Evolutionary conservation across 305 asterid genomes (phyloP), one percentile per base, ranked within the genome.

Genomic region (Solanum chacoense): DNA sequence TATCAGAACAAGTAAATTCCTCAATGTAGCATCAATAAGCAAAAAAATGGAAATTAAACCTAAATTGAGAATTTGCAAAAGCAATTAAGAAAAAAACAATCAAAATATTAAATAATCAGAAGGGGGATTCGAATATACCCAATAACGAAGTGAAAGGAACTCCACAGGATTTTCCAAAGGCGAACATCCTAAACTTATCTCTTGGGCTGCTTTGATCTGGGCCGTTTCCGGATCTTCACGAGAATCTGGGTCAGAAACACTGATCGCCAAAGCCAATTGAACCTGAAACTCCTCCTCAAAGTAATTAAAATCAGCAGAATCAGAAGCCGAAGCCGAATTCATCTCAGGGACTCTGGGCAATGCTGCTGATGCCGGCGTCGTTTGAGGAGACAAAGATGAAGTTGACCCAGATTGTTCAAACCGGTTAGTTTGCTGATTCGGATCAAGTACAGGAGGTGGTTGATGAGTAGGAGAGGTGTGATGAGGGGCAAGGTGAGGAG

Each of bases 181-280:
- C 32, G 97, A 87, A 90, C 95, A 92, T 45, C 98, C 98, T 88
- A 97, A 93, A 92, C 98, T 96, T 91, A 95, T 95, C 92, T 94
- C 97, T 94, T 97, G 96, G 4, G 96, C 98, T 38, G 93, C 96
- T 88, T 94, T 91, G 91, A 97, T 95, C 92, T 95, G 98, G 8
- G 98, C 96, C 7, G 94, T 94, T 90, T 96, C 98, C 50, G 95
- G 92, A 94, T 96, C 99, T 93, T 88, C 90, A 45, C 87, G 92
- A 38, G 93, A 94, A 87, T 93, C 96, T 81, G 93, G 92, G 92
- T 91, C 93, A 72, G 94, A 93, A 4, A 92, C 94, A 81, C 94
- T 93, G 91, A 93, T 92, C 89, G 93, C 94, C 89, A 93, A 85
- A 80, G 95, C 95, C 92, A 93, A 89, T 69, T 93, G 93, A 37